Conservation (phyloP, 306 rosid species). For the Quercus bicolor region DNA sequence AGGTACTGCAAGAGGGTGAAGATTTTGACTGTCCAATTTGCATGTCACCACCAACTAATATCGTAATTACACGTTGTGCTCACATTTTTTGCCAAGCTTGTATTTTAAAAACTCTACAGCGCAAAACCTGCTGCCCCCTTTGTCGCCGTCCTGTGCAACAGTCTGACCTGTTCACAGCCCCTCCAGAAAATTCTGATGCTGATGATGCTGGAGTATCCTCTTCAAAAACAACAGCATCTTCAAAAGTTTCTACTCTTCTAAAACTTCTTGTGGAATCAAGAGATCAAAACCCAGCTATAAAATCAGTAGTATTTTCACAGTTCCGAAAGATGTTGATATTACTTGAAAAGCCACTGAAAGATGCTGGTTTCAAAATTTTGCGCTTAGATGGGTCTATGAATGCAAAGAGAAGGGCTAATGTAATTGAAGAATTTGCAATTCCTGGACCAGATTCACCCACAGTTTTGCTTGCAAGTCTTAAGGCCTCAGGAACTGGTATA, state of each 20-base stretch:
- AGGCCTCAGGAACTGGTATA: constrained; percentile 71
- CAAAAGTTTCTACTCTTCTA: constrained; percentile 57
- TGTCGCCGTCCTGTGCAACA: constrained; percentile 57
- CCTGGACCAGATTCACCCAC: constrained; percentile 27
- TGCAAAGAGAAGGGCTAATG: constrained; percentile 57
- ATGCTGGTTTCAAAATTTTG: constrained; percentile 67
- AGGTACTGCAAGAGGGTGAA: constrained; percentile 70
- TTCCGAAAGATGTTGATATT: constrained; percentile 59
- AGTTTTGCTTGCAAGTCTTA: constrained; percentile 80
- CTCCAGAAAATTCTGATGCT: constrained; percentile 36
- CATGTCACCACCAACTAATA: constrained; percentile 50
- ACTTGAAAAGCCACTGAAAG: constrained; percentile 56
- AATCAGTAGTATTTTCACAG: constrained; percentile 83
- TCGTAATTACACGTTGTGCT: constrained; percentile 69
- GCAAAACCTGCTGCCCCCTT: constrained; percentile 62
- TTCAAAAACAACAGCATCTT: constrained; percentile 29
- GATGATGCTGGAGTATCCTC: constrained; percentile 26
- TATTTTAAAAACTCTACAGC: constrained; percentile 52
- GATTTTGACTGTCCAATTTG: constrained; percentile 91
- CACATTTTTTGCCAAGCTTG: constrained; percentile 73
- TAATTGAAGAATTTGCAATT: constrained; percentile 54
- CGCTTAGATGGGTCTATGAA: constrained; percentile 72
- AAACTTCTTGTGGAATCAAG: constrained; percentile 58
- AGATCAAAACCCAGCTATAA: constrained; percentile 41
- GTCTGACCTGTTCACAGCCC: constrained; percentile 69